Evolutionary conservation across 345 rosid species (phyloP).

Genomic region (Aquilaria yunnanensis): DNA sequence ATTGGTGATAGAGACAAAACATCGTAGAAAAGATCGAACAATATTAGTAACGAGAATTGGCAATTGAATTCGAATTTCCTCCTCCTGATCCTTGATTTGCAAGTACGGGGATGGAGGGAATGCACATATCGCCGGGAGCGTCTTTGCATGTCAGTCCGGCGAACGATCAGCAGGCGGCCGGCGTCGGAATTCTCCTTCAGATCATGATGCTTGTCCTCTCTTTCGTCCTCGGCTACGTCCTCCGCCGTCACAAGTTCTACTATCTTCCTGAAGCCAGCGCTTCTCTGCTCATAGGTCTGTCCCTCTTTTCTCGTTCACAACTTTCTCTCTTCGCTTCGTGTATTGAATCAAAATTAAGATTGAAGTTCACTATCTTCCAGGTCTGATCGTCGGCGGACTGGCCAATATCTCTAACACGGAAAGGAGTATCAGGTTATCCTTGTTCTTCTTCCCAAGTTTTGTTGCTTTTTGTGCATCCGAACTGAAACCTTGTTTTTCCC

Average conservation of each 20-base stretch:
- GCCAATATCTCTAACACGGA: conserved; percentile 91
- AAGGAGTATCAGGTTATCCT: conserved; percentile 66
- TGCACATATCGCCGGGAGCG: conserved; percentile 43
- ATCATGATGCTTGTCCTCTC: conserved; percentile 99
- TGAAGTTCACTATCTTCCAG: conserved; percentile 23
- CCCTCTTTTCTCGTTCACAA: background rate
- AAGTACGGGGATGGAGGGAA: conserved; percentile 20
- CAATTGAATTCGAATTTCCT: too few relatives aligned
- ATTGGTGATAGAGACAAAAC: too few relatives aligned
- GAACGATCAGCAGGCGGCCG: conserved; percentile 95
- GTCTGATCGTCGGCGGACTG: conserved; percentile 82
- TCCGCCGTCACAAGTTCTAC: conserved; percentile 93
- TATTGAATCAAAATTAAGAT: too few relatives aligned
- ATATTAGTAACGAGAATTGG: too few relatives aligned
- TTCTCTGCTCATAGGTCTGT: conserved; percentile 86
- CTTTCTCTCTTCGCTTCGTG: background rate
- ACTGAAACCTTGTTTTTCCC: background rate
- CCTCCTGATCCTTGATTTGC: background rate
- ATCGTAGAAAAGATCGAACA: too few relatives aligned
- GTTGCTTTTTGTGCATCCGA: conserved; percentile 5
- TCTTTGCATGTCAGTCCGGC: conserved; percentile 41
- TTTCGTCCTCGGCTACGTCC: conserved; percentile 94
- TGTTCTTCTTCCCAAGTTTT: conserved; percentile 10
- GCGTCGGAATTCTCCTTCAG: conserved; percentile 97
- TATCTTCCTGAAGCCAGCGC: conserved; percentile 98